Conservation (phyloP, 2,329 filamentous ascomycete species). For the Aureobasidium sp. region DNA sequence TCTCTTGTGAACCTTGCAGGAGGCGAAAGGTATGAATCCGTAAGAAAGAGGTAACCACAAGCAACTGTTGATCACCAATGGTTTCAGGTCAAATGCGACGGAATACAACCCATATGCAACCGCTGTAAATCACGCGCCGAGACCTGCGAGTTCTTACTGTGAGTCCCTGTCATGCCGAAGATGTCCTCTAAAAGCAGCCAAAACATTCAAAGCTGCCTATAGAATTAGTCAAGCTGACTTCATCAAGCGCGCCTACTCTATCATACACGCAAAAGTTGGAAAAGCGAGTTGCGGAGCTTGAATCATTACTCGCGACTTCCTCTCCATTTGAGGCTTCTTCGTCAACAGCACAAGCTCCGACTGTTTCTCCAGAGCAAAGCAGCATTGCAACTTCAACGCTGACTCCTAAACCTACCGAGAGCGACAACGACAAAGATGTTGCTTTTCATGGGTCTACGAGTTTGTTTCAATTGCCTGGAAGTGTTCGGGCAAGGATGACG, state of each 20-base stretch:
- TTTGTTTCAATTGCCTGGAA: neutral
- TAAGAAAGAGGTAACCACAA: too few species aligned
- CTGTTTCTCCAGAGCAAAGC: slow-evolving; percentile 3
- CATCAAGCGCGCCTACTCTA: slow-evolving; percentile 43
- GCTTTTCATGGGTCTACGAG: neutral
- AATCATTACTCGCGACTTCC: slow-evolving; percentile 38
- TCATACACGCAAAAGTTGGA: slow-evolving; percentile 54
- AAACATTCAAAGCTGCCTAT: neutral
- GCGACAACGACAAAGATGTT: neutral
- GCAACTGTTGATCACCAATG: neutral
- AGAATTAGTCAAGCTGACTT: neutral
- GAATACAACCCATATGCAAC: slow-evolving; percentile 50
- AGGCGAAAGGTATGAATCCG: neutral
- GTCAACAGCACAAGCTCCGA: neutral
- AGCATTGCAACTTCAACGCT: neutral
- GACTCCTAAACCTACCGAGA: too few species aligned
- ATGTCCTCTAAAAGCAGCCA: too few species aligned
- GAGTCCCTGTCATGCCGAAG: neutral
- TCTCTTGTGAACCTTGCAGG: neutral
- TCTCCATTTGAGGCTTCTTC: neutral
- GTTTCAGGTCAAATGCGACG: slow-evolving; percentile 51
- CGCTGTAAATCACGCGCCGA: slow-evolving; percentile 49
- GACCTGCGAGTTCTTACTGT: slow-evolving; percentile 42
- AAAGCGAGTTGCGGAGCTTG: slow-evolving; percentile 48
- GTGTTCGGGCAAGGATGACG: slow-evolving; percentile 18